These are phyloP conservation scores for Saccharata proteae DNA, from an alignment of 2,329 filamentous ascomycete species.

Conservation along the genomic window DNA sequence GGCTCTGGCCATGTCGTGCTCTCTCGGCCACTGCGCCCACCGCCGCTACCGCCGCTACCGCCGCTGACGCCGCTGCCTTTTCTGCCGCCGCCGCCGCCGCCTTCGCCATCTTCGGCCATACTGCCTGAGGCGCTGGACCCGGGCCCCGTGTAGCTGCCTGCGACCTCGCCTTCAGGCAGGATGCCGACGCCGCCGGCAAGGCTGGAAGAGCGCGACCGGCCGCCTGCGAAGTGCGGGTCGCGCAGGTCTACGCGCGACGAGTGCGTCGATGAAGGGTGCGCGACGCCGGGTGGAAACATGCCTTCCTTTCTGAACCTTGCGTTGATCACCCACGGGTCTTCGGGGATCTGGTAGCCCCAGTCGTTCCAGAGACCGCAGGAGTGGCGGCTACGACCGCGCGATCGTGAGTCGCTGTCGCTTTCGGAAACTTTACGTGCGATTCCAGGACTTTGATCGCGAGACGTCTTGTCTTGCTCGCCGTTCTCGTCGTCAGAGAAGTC, in stretches of 20 bases:
- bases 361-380: slow-evolving; percentile 36
- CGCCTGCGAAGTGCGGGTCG: slow-evolving; percentile 5
- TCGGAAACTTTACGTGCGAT: slow-evolving; percentile 6
- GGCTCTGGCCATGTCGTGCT: slow-evolving; percentile 21
- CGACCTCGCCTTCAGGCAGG: slow-evolving; percentile 4
- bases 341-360: slow-evolving; percentile 69
- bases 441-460: too few species aligned
- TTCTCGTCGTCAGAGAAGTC: slow-evolving; percentile 3
- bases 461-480: background rate
- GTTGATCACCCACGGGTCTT: slow-evolving; percentile 89
- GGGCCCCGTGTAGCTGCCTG: background rate
- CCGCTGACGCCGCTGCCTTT: slow-evolving; percentile 18
- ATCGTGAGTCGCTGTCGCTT: slow-evolving; percentile 9
- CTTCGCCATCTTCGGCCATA: slow-evolving; percentile 15
- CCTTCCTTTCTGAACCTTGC: slow-evolving; percentile 80
- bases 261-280: slow-evolving; percentile 38
- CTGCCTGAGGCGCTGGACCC: slow-evolving; percentile 8
- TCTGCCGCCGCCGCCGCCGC: slow-evolving; percentile 28
- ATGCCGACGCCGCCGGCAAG: slow-evolving; percentile 1
- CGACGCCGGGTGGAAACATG: slow-evolving; percentile 44
- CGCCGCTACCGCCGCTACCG: slow-evolving; percentile 21
- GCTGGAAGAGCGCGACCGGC: slow-evolving; percentile 6
- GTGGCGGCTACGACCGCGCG: slow-evolving; percentile 26
- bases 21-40: slow-evolving; percentile 24
- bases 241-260: slow-evolving; percentile 36